Evolutionary conservation across 345 rosid genomes (phyloP), one percentile per base, ranked within the genome.

Genomic region (Eucalyptus regnans): DNA sequence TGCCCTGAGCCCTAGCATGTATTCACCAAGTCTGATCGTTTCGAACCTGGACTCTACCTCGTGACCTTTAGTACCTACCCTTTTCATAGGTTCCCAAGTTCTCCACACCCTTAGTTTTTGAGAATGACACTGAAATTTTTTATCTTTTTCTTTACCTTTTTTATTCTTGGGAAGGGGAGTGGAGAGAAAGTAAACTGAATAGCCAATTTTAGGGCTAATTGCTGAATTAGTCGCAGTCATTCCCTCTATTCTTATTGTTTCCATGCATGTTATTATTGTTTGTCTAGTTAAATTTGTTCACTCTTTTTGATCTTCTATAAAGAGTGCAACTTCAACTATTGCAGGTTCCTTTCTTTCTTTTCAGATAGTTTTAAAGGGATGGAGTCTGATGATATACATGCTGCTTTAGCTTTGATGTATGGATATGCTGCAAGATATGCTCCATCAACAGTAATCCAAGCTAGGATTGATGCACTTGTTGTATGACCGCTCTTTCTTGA

Each of bases 391-490:
- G 98, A 97, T 92, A 96, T 97, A 93, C 98, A 97, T 91, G 99
- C 99, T 91, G 99, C 99, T 90, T 93, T 97, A 92, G 99, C 99
- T 89, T 92, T 97, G 93, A 97, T 97, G 99, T 97, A 97, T 90
- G 99, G 99, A 92, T 97, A 96, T 95, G 99, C 99, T 89, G 99
- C 99, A 88, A 96, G 96, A 94, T 97, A 97, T 94, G 99, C 99
- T 60, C 99, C 99, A 51, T 92, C 99, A 89, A 91, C 97, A 46
- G 98, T 97, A 90, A 97, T 97, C 92, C 99, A 97, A 93, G 99
- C 99, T 90, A 95, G 99, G 93, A 97, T 97, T 88, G 97, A 97
- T 91, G 99, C 99, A 62, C 98, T 97, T 90, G 94, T 97, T 91
- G 99, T 97, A 97, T 89, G 99, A 56, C 44, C 89, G 84, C 84